Conservation (phyloP, 768 basidiomycete species). For the Panellus pusillus region DNA sequence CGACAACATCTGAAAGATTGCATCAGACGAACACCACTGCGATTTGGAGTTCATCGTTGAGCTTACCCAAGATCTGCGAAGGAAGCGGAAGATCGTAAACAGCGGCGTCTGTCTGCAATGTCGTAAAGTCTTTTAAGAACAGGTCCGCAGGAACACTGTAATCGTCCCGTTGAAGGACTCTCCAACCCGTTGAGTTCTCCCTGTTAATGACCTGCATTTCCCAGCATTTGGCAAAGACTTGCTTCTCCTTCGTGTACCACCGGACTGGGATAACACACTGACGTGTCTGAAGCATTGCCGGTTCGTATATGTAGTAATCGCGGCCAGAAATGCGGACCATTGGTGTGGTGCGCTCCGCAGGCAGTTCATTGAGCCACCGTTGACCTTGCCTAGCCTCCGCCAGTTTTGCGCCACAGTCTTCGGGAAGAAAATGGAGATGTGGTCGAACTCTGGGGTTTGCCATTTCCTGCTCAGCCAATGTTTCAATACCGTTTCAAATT, state of each 20-base stretch:
- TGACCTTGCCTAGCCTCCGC: conserved; percentile 26
- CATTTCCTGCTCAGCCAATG: no score
- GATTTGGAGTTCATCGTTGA: no score
- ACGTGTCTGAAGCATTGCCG: conserved; percentile 21
- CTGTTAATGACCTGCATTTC: conserved; percentile 1
- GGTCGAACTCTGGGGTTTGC: conserved; percentile 34
- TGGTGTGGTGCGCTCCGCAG: conserved; percentile 25
- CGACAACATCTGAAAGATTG: no score
- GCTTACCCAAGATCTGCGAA: no score
- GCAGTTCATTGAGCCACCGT: conserved; percentile 31
- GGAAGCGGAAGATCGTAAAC: no score
- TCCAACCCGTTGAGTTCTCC: conserved; percentile 18
- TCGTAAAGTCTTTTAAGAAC: no score
- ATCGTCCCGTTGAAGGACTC: conserved; percentile 20
- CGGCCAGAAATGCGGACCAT: conserved; percentile 24
- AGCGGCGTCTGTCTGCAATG: no score
- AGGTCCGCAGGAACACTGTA: no score
- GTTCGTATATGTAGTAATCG: conserved; percentile 33
- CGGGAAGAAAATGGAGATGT: conserved; percentile 33
- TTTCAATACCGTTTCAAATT: no score
- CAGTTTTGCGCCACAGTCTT: conserved; percentile 28
- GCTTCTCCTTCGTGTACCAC: conserved; percentile 23
- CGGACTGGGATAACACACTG: conserved; percentile 24
- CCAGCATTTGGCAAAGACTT: conserved; percentile 25
- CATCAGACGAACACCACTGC: no score